Evolutionary conservation across 352 stramenopile species (phyloP).

Genomic region (Phytopythium mirpurense): DNA sequence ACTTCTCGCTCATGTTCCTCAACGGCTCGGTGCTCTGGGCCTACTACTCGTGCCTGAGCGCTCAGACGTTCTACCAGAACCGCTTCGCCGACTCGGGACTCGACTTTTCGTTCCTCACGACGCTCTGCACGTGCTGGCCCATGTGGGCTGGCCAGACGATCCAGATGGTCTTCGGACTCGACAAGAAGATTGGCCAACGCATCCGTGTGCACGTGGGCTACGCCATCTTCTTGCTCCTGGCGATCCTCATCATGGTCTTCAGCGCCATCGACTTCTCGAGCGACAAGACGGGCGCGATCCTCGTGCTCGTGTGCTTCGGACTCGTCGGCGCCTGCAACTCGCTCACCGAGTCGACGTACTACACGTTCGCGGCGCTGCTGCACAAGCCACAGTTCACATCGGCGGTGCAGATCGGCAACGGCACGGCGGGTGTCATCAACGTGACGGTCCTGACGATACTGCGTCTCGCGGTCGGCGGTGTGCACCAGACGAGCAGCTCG

Average conservation of each 20-base stretch:
- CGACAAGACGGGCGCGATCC: conserved; percentile 22
- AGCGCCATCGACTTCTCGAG: conserved; percentile 30
- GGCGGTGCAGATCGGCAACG: conserved; percentile 47
- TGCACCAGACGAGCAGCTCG: no score
- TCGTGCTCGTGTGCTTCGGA: conserved; percentile 39
- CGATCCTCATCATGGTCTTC: conserved; percentile 62
- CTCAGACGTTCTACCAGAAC: conserved; percentile 48
- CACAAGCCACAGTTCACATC: conserved; percentile 44
- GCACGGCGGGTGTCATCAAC: no score
- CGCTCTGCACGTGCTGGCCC: conserved; percentile 48
- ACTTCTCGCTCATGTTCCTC: conserved; percentile 66
- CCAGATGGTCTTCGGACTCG: conserved; percentile 51
- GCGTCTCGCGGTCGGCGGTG: no score
- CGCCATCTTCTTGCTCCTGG: conserved; percentile 44
- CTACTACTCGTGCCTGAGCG: conserved; percentile 72
- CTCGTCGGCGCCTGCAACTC: conserved; percentile 34
- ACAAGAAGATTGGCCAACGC: conserved; percentile 36
- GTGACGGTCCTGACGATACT: no score
- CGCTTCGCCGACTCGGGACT: conserved; percentile 39
- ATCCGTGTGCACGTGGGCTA: conserved; percentile 45
- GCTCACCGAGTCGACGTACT: conserved; percentile 24
- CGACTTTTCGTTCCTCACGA: conserved; percentile 68
- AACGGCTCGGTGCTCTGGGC: conserved; percentile 68
- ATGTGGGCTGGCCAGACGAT: conserved; percentile 45
- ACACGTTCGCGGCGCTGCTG: conserved; percentile 32